Conservation (phyloP, 345 rosid species). For the Eutrema japonicum region DNA sequence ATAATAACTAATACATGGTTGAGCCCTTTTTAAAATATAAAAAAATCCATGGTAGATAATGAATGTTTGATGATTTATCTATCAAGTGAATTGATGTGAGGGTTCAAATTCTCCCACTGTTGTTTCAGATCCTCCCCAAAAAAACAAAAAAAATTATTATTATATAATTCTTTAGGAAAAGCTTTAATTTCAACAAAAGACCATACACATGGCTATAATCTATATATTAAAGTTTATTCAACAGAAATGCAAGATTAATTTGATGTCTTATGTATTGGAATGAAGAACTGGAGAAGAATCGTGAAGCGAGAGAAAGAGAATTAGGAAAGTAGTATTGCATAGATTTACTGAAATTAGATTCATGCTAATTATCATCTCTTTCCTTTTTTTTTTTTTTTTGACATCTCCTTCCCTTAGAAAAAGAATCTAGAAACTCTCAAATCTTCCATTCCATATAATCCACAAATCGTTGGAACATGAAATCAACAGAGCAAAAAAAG, state of each 20-base stretch:
- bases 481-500: neutral
- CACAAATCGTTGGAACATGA: neutral
- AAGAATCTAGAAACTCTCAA: neutral
- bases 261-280: neutral
- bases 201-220: neutral
- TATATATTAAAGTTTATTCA: neutral
- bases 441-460: neutral
- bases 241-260: neutral
- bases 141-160: neutral
- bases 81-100: neutral
- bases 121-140: neutral
- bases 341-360: neutral
- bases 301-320: slow-evolving; percentile 4
- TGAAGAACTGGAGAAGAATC: neutral
- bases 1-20: neutral
- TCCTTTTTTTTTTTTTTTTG: neutral
- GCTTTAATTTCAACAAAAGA: neutral
- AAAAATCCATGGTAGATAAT: neutral
- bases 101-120: neutral
- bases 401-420: neutral
- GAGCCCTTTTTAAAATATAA: no score
- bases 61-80: neutral
- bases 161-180: neutral
- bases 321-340: neutral
- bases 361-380: neutral